Base-by-base conservation (phyloP, 495 filamentous ascomycete genomes). In the Trichoderma virens region DNA sequence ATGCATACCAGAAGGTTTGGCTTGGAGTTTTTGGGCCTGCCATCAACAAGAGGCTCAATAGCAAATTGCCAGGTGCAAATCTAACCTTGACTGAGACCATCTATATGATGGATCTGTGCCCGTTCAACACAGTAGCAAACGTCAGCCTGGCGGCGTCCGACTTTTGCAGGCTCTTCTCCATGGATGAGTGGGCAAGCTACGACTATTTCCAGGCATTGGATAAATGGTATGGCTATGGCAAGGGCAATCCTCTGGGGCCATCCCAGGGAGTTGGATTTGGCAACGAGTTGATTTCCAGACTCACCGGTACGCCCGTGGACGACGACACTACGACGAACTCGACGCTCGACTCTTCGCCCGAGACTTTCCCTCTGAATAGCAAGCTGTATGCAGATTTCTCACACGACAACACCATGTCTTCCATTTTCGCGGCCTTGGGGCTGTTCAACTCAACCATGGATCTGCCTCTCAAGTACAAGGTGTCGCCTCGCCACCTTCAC, bases 201-300 rank as follows among this genome's bases (percentile, higher is more conserved):
- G 84, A 90, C 71, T 93, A 93, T 74, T 86, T 85, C 73, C 84
- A 90, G 68, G 80, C 84, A 0, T 74, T 96, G 1, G 83, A 81
- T 23, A 95, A 95, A 67, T 95, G 87, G 79, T 96, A 94, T 72
- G 86, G 87, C 39, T 91, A 83, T 74, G 84, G 86, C 5, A 82
- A 83, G 25, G 92, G 91, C 16, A 91, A 89, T 73, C 83, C 84
- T 0, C 80, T 95, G 0, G 92, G 88, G 0, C 82, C 90, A 23
- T 90, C 89, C 0, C 91, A 92, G 74, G 91, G 92, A 0, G 87
- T 92, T 27, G 92, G 92, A 0, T 96, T 86, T 69, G 85, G 85
- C 34, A 93, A 93, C 70, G 92, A 96, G 74, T 79, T 96, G 25
- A 80, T 95, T 59, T 88, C 91, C n/a, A 82, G 92, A 27, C 73